Evolutionary conservation across 768 basidiomycete genomes (phyloP), one percentile per base, ranked within the genome.

Genomic region (Auriculariales sp.): DNA sequence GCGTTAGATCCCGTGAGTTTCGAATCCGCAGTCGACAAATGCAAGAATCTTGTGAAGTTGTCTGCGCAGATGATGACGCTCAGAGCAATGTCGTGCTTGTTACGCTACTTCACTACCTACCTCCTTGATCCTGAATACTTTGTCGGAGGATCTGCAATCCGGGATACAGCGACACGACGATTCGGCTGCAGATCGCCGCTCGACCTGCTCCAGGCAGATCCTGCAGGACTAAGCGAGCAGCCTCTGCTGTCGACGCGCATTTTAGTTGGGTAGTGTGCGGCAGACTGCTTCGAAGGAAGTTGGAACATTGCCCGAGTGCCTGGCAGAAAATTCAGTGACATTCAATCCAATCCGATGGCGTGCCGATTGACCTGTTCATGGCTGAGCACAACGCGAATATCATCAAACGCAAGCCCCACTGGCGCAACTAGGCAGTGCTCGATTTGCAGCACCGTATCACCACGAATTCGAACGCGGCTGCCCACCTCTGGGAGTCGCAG

Each of bases 231-330:
- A 53, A 52, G 56, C 71, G 68, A 1, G 85, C 86, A 9, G 86
- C 86, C 3, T 71, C 71, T 0, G 83, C 83, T 5, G 86, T 90
- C 4, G 86, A 90, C 5, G 77, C 57, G n/a, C 72, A 78, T 56
- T 73, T 78, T 47, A 79, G 67, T 27, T 72, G 60, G 1, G 66
- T 59, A 3, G 73, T 80, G 19, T 56, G 54, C 1, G 85, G 79
- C 19, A 89, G 61, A 36, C 75, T 60, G 47, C 63, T 57, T 11
- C 64, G 56, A 17, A 89, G 62, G 63, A 83, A 89, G 15, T 59
- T 65, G n/a, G 67, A 69, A 61, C 86, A 90, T 63, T 90, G 86
- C 14, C 86, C 86, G 24, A 89, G 62, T 12, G 85, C 85, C 85
- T 88, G 53, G 11, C 6, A 3, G 28, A 3, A 47, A 19, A 3